phyloP scores from a whole-genome alignment of 257 asterid genomes.

The Rhazya stricta region DNA sequence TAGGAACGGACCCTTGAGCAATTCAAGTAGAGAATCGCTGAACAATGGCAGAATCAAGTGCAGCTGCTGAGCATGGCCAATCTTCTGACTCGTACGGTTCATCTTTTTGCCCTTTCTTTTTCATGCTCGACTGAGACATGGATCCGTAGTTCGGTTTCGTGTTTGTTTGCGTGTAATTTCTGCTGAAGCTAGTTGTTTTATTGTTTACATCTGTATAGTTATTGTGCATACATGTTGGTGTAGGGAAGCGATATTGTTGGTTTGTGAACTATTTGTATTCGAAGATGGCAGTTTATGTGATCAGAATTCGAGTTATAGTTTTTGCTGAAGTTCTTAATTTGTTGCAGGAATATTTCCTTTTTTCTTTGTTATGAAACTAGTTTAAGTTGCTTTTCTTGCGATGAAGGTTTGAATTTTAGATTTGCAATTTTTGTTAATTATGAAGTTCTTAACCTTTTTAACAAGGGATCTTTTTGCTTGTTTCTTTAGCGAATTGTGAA shows the following conservation, averaged over 20 bases:
- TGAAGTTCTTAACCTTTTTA: neutral
- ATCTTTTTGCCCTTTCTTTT: neutral
- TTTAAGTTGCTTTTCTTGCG: neutral
- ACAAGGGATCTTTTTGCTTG: neutral
- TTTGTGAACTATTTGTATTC: neutral
- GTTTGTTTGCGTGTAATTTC: neutral
- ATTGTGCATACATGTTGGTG: neutral
- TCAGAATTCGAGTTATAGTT: neutral
- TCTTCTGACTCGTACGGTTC: slow-evolving; percentile 1
- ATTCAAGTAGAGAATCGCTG: neutral
- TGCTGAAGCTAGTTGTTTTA: neutral
- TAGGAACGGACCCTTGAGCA: neutral
- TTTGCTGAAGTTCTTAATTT: neutral
- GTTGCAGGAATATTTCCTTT: neutral
- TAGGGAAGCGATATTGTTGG: neutral
- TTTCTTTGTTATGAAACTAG: neutral
- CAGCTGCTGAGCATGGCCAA: neutral
- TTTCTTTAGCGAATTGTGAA: neutral
- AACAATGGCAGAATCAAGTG: neutral
- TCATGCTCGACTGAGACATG: neutral
- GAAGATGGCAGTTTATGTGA: neutral
- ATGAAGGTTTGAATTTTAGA: neutral
- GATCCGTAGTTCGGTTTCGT: neutral
- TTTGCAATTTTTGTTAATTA: too few species aligned
- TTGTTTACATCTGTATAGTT: neutral